These are phyloP conservation scores for Andrographis paniculata DNA, from an alignment of 305 asterid species.

Conservation along the genomic window DNA sequence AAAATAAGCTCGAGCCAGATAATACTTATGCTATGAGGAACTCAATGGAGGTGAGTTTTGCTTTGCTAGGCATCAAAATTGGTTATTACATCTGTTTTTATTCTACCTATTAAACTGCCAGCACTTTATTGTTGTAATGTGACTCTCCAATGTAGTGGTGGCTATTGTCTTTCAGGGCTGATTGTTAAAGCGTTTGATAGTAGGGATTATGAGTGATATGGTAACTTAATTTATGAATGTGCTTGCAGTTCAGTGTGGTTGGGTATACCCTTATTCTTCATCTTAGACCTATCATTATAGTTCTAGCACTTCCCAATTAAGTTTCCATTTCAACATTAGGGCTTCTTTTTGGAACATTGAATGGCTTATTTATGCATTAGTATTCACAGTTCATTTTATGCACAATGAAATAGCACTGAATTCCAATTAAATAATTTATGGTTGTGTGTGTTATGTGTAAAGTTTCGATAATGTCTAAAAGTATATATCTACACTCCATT, in stretches of 20 bases:
- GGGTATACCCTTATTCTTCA: not conserved
- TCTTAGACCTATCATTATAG: conserved; percentile 14
- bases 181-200: not conserved
- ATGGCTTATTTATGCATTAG: not conserved
- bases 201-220: not conserved
- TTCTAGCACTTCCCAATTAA: not conserved
- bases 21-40: conserved; percentile 36
- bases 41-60: conserved; percentile 61
- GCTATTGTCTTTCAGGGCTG: not conserved
- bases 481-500: not conserved
- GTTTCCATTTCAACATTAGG: not conserved
- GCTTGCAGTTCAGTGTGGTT: not conserved
- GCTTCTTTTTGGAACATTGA: not conserved
- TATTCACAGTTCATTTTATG: too few species aligned
- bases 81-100: not conserved
- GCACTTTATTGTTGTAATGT: not conserved
- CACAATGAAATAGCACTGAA: not conserved
- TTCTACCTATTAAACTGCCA: not conserved
- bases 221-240: conserved; percentile 3
- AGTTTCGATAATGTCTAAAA: not conserved
- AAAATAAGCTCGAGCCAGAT: conserved; percentile 50
- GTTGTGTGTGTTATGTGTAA: too few species aligned
- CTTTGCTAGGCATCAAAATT: conserved; percentile 10
- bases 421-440: not conserved
- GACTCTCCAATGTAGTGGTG: not conserved